Percentiles rank a stretch among this genome's conserved stretches.
Evolutionary conservation across 495 filamentous ascomycete species (phyloP).

Genomic region (Penicillium maclennaniae): DNA sequence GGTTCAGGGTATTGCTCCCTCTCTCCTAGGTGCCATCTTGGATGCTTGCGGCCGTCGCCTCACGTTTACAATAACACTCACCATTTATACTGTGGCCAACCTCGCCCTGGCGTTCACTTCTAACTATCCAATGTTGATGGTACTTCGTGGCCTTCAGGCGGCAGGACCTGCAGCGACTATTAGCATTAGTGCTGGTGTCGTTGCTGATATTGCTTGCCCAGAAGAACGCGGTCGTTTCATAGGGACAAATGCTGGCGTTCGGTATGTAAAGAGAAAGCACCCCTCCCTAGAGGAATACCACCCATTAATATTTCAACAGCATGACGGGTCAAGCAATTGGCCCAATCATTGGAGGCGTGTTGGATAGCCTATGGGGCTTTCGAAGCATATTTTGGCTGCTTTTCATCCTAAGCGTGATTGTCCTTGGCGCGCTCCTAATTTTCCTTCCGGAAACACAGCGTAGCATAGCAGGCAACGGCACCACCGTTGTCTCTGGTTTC

Average conservation of each 20-base stretch:
- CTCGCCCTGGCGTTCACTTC: neutral
- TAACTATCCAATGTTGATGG: constrained; percentile 4
- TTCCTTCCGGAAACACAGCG: constrained; percentile 5
- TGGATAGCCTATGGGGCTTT: constrained; percentile 1
- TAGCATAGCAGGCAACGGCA: constrained; percentile 3
- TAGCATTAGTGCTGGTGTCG: constrained; percentile 4
- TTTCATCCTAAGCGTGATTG: neutral
- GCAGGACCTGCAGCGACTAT: constrained; percentile 4
- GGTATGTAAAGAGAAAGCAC: neutral
- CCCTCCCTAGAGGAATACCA: neutral
- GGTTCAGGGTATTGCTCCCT: constrained; percentile 2
- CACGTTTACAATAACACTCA: neutral
- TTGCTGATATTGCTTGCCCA: constrained; percentile 5
- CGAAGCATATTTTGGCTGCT: constrained; percentile 3
- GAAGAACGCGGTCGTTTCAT: constrained; percentile 2
- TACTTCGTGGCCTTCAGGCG: neutral
- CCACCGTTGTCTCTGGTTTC: neutral
- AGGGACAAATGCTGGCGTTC: constrained; percentile 1
- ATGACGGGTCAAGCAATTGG: constrained; percentile 4
- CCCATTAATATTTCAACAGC: neutral
- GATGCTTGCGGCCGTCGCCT: constrained; percentile 1
- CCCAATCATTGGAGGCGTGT: constrained; percentile 1
- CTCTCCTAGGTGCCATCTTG: neutral
- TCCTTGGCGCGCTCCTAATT: neutral
- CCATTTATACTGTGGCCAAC: neutral